Evolutionary conservation across 768 basidiomycete species (phyloP).

Genomic region (Daedaleopsis nitida): DNA sequence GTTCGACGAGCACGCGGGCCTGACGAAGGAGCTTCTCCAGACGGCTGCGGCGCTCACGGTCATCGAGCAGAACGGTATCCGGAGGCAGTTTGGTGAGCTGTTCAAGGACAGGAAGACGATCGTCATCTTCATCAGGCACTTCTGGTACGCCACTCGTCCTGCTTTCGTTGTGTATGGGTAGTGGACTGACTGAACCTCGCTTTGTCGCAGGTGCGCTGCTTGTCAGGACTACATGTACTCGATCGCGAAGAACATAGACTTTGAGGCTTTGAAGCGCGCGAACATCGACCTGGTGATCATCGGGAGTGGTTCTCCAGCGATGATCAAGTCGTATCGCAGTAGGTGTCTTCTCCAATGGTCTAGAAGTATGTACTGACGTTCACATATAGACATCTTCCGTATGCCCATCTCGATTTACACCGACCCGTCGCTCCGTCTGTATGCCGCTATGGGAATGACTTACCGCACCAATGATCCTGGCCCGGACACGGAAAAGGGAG

Average conservation of each 20-base stretch:
- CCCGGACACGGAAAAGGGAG: slow-evolving; percentile 44
- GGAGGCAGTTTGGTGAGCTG: slow-evolving; percentile 69
- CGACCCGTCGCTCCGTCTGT: slow-evolving; percentile 70
- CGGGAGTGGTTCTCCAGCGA: slow-evolving; percentile 73
- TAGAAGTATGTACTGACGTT: background rate
- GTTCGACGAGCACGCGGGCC: slow-evolving; percentile 50
- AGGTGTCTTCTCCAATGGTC: slow-evolving; percentile 26
- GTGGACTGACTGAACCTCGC: background rate
- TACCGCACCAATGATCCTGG: slow-evolving; percentile 46
- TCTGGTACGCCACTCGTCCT: slow-evolving; percentile 50
- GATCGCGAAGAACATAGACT: slow-evolving; percentile 50
- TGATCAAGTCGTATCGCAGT: slow-evolving; percentile 77
- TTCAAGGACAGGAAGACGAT: slow-evolving; percentile 61
- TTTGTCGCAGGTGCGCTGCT: slow-evolving; percentile 58
- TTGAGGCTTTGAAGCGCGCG: slow-evolving; percentile 47
- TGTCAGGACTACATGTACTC: slow-evolving; percentile 89
- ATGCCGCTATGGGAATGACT: slow-evolving; percentile 79
- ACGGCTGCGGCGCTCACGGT: slow-evolving; percentile 65
- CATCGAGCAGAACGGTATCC: slow-evolving; percentile 65
- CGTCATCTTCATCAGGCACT: slow-evolving; percentile 86
- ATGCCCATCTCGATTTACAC: slow-evolving; percentile 77
- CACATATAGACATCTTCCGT: slow-evolving; percentile 59
- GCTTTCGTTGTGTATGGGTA: background rate
- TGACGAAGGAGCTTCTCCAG: slow-evolving; percentile 56
- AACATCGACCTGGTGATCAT: slow-evolving; percentile 70